These are phyloP conservation scores for Emmonsia crescens DNA, from an alignment of 2,329 filamentous ascomycete genomes.

Conservation along the genomic window DNA sequence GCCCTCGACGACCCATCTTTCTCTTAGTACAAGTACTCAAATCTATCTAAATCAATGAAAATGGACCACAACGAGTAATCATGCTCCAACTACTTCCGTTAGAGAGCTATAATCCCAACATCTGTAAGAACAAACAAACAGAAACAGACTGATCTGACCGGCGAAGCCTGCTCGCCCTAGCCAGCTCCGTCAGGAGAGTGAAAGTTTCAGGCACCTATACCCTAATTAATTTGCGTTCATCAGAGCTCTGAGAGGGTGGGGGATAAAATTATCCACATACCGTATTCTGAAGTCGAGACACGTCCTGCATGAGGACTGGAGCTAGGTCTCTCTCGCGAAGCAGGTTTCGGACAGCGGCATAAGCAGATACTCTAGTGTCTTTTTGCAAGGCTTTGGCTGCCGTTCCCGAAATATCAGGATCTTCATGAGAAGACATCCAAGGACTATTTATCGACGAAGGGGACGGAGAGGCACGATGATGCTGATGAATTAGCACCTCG, in stretches of 20 bases:
- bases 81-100: not conserved
- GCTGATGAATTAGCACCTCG: not conserved
- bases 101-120: not conserved
- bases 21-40: not conserved
- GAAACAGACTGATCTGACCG: not conserved
- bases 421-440: not conserved
- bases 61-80: not conserved
- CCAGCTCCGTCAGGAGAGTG: slow-evolving; percentile 1
- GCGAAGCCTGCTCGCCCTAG: not conserved
- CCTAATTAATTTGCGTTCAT: not conserved
- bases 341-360: not conserved
- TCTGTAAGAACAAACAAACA: slow-evolving; percentile 1
- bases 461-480: not conserved
- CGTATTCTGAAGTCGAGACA: slow-evolving; percentile 1
- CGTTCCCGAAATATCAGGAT: not conserved
- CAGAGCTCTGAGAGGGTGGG: not conserved
- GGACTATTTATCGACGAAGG: not conserved
- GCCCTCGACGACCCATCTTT: too few relatives aligned
- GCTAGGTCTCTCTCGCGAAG: not conserved
- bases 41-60: not conserved
- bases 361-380: not conserved
- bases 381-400: not conserved
- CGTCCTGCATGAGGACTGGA: not conserved
- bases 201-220: not conserved
- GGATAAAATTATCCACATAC: not conserved